Evolutionary conservation across 805 yeast genomes (phyloP), one percentile per base, ranked within the genome.

Genomic region (Candida orba): DNA sequence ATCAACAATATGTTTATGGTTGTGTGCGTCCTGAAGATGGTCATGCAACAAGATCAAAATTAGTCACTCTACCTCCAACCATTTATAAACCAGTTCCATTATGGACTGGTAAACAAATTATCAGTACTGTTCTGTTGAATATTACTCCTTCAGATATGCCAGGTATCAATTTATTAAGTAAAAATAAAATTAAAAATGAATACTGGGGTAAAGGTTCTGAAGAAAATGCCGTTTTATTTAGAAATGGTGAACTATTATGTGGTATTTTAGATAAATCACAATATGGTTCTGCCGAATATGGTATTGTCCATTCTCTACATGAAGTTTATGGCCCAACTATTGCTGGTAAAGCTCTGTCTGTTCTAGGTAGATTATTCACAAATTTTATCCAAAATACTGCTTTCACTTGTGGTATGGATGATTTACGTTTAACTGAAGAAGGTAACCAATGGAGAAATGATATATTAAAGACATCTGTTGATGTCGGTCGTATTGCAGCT

Each of bases 391-490:
- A 84, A 77, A 75, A 79, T 69, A 84, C 87, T 45, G 98, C 96
- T 2, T 86, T 93, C 62, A 93, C 99, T 8, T 93, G 99, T 81
- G 99, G 99, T 76, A 95, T 93, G 99, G 99, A 93, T 64, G 99
- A 93, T 70, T 73, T 93, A 64, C 79, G 95, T 62, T 75, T 95
- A 54, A 93, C 98, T 20, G 77, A 65, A 4, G 95, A 87, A 55
- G 99, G 99, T 61, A 90, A 95, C 63, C 59, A 72, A 47, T 81
- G 95, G 91, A 81, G 99, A 72, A 68, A 69, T 13, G 95, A 88
- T 47, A 85, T 93, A 49, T 73, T 95, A 63, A 69, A 77, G 52
- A 80, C 80, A 47, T 80, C 95, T 23, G 76, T 75, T 41, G 95
- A 84, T 56, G 81, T 80, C 45, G 99, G 99, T 59, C 76, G 91